These are phyloP conservation scores for Nemophila menziesii DNA, from an alignment of 257 asterid species.

Conservation along the genomic window DNA sequence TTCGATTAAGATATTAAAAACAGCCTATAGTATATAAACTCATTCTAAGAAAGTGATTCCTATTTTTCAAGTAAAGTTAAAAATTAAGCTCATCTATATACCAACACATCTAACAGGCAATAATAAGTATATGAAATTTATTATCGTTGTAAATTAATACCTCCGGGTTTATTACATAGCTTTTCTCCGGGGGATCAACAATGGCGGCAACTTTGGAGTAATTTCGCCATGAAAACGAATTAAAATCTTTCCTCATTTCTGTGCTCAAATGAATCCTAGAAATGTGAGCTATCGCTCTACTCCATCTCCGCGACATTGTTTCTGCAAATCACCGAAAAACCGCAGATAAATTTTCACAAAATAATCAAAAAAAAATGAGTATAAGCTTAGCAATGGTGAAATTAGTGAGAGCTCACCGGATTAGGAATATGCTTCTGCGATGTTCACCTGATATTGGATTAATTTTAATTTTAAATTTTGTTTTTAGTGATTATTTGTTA, in stretches of 20 bases:
- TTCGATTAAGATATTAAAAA: too few species aligned
- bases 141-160: constrained; percentile 13
- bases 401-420: too few species aligned
- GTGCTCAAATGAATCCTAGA: constrained; percentile 21
- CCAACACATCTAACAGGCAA: too few species aligned
- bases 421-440: too few species aligned
- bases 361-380: not conserved
- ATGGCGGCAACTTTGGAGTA: constrained; percentile 48
- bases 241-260: constrained; percentile 21
- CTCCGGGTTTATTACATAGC: constrained; percentile 23
- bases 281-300: constrained; percentile 34
- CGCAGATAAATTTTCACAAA: not conserved
- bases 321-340: not conserved
- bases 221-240: constrained; percentile 18
- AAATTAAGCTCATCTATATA: too few species aligned
- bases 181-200: constrained; percentile 16
- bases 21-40: too few species aligned
- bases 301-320: constrained; percentile 55
- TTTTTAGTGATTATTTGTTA: not conserved
- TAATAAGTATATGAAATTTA: too few species aligned
- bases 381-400: not conserved
- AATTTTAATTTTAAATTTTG: too few species aligned
- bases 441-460: too few species aligned
- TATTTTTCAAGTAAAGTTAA: too few species aligned
- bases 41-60: too few species aligned